These are phyloP conservation scores for Podochytrium sp. DNA, from an alignment of 192 early-diverging fungal species.

Conservation along the genomic window DNA sequence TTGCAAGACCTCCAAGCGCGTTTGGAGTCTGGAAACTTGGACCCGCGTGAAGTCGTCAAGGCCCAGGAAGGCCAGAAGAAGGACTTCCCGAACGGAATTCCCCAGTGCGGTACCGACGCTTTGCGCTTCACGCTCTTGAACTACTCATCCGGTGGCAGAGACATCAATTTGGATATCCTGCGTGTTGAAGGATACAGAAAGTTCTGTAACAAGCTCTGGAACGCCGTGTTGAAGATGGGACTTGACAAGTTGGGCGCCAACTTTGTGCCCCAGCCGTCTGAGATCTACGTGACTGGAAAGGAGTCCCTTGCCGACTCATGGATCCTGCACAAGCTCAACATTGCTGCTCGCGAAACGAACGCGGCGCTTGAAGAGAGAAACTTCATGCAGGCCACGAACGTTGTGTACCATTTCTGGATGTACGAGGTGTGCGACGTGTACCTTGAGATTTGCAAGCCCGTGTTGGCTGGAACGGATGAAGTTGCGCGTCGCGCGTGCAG, in stretches of 20 bases:
- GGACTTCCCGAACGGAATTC: constrained; percentile 96
- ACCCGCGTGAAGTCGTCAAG: constrained; percentile 83
- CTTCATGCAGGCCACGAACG: constrained; percentile 90
- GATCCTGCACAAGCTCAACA: constrained; percentile 91
- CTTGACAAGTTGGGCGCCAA: constrained; percentile 90
- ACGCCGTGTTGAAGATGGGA: constrained; percentile 90
- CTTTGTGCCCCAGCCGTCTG: constrained; percentile 67
- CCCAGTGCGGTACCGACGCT: constrained; percentile 95
- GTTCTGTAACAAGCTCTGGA: constrained; percentile 99
- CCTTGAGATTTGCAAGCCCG: constrained; percentile 90
- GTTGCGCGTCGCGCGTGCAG: constrained; percentile 53
- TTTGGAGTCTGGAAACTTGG: constrained; percentile 85
- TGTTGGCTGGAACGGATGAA: constrained; percentile 70
- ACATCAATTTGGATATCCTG: constrained; percentile 92
- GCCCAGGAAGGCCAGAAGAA: constrained; percentile 82
- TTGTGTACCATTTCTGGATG: constrained; percentile 92
- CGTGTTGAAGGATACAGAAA: constrained; percentile 99
- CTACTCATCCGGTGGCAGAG: constrained; percentile 66
- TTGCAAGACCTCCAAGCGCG: constrained; percentile 78
- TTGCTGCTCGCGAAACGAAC: constrained; percentile 77
- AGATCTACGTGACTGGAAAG: constrained; percentile 65
- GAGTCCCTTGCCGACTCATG: constrained; percentile 90
- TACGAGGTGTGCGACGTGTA: constrained; percentile 98
- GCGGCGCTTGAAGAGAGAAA: constrained; percentile 78
- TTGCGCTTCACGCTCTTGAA: constrained; percentile 55